Evolutionary conservation across 73 alveolate species (phyloP).

Genomic region (Paramecium sonneborni): DNA sequence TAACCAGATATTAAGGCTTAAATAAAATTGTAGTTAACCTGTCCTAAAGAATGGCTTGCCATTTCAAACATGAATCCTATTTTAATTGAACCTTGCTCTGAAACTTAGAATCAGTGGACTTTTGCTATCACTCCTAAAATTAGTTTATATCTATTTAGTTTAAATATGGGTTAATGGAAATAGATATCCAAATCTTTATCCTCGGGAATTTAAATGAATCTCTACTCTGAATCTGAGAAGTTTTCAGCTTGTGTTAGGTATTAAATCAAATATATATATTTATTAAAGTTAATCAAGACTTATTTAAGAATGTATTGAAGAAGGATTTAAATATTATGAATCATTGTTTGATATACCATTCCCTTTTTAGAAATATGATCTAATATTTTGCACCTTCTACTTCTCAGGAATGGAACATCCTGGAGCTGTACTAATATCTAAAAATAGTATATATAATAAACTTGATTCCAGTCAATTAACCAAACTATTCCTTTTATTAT

Average conservation of each 20-base stretch:
- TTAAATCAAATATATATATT: conserved; percentile 61
- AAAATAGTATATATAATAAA: conserved; percentile 58
- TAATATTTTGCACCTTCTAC: conserved; percentile 76
- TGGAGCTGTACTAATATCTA: conserved; percentile 80
- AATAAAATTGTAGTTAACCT: conserved; percentile 75
- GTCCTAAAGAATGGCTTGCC: conserved; percentile 61
- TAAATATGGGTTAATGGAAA: conserved; percentile 75
- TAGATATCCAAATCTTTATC: conserved; percentile 70
- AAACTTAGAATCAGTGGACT: conserved; percentile 66
- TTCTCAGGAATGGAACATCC: conserved; percentile 91
- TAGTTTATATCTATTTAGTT: conserved; percentile 84
- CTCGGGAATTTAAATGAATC: conserved; percentile 71
- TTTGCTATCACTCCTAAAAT: conserved; percentile 88
- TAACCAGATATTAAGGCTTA: conserved; percentile 88
- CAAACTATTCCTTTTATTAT: conserved; percentile 65
- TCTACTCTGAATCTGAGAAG: not conserved
- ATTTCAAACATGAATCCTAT: conserved; percentile 75
- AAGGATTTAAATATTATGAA: conserved; percentile 61
- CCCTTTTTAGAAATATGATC: conserved; percentile 85
- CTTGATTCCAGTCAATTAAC: conserved; percentile 59
- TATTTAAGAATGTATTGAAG: conserved; percentile 49
- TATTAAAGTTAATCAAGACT: conserved; percentile 60
- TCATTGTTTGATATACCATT: conserved; percentile 75
- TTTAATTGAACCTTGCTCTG: conserved; percentile 55
- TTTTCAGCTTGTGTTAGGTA: conserved; percentile 78